Conservation (phyloP, 805 yeast genomes). For the Metschnikowia vanudenii region DNA sequence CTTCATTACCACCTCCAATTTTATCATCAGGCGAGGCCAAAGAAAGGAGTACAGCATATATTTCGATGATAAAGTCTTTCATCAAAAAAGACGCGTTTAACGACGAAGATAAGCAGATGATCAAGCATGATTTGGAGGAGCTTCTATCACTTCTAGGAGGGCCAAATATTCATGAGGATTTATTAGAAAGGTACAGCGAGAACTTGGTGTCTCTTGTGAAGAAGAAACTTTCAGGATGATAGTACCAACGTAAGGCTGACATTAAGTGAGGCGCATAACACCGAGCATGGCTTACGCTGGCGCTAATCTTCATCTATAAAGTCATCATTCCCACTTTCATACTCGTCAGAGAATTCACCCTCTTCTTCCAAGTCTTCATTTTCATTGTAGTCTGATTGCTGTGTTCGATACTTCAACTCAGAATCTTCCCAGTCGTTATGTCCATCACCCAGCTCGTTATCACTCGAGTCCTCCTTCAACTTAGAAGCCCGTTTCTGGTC, state of each 20-base stretch:
- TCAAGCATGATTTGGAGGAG: conserved; percentile 23
- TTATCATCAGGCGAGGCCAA: conserved; percentile 9
- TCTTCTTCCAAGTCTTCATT: conserved; percentile 13
- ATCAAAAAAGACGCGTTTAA: conserved; percentile 10
- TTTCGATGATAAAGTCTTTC: conserved; percentile 17
- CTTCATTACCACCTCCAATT: conserved; percentile 8
- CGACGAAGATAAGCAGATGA: conserved; percentile 19
- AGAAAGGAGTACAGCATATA: conserved; percentile 16
- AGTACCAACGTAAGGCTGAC: not conserved
- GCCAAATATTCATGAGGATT: conserved; percentile 15
- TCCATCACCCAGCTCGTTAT: conserved; percentile 1
- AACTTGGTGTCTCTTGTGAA: conserved; percentile 31
- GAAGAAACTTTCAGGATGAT: conserved; percentile 18
- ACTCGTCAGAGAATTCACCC: conserved; percentile 8
- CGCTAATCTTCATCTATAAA: not conserved
- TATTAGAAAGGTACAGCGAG: conserved; percentile 41
- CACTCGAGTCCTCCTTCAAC: not conserved
- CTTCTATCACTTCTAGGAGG: conserved; percentile 19
- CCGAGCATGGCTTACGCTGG: not conserved
- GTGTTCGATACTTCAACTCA: not conserved
- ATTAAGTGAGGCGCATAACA: not conserved
- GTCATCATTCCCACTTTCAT: conserved; percentile 7
- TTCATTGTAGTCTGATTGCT: conserved; percentile 4
- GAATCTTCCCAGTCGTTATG: not conserved
- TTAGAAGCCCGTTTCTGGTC: conserved; percentile 10